These are phyloP conservation scores for Carallia brachiata DNA, from an alignment of 345 rosid genomes.

Conservation along the genomic window DNA sequence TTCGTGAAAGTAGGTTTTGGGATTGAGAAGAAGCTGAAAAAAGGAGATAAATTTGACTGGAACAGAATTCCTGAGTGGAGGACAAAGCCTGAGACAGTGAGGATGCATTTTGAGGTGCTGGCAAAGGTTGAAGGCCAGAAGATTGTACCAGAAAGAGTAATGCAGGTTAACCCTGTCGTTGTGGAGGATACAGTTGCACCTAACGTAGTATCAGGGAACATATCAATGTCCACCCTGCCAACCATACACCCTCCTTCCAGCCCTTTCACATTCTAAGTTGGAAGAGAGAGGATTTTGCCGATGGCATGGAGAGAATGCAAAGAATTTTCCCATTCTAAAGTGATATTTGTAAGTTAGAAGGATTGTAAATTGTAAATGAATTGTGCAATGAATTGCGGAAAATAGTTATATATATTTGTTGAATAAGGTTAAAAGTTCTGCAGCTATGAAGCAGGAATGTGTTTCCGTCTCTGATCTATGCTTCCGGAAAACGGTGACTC, in stretches of 20 bases:
- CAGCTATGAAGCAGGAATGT: no score
- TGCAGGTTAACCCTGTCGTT: conserved; percentile 60
- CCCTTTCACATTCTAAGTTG: conserved; percentile 57
- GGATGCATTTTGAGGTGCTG: conserved; percentile 86
- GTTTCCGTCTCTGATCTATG: no score
- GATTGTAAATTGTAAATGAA: background rate
- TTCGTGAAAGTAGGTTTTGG: conserved; percentile 80
- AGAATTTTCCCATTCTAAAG: background rate
- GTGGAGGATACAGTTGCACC: conserved; percentile 63
- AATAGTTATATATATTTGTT: background rate
- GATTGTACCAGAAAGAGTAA: conserved; percentile 63
- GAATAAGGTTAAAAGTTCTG: no score
- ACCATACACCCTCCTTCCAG: conserved; percentile 54
- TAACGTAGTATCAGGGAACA: conserved; percentile 49
- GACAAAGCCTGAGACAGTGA: conserved; percentile 66
- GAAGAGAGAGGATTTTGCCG: background rate
- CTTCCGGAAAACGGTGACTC: no score
- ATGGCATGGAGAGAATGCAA: background rate
- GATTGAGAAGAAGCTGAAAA: conserved; percentile 73
- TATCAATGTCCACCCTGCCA: conserved; percentile 54
- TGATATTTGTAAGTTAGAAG: background rate
- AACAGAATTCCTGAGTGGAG: conserved; percentile 68
- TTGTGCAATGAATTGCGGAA: background rate
- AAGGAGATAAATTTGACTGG: conserved; percentile 37
- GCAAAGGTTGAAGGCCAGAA: conserved; percentile 83